Percentiles rank a stretch among this genome's conserved stretches.
Evolutionary conservation across 331 rosid genomes (phyloP).

Genomic region (Pyracantha coccinea): DNA sequence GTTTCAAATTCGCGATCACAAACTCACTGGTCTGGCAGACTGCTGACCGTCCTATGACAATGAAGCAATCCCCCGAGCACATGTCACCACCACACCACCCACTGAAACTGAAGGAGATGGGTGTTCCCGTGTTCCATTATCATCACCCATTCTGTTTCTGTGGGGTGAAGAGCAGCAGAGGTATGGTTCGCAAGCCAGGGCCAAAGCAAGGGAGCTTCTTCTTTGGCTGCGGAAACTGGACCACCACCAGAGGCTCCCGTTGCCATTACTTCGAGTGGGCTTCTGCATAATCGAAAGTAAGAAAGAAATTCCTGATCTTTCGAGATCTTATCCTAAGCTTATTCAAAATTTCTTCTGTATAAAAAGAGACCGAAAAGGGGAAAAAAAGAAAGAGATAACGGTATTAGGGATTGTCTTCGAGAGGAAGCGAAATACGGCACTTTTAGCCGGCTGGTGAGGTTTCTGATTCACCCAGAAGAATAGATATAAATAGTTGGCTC

Average conservation of each 20-base stretch:
- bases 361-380: neutral
- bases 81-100: constrained; percentile 35
- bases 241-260: constrained; percentile 62
- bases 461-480: constrained; percentile 39
- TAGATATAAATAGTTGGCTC: constrained; percentile 45
- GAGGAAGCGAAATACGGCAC: constrained; percentile 25
- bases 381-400: constrained; percentile 9
- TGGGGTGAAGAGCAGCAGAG: constrained; percentile 76
- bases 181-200: constrained; percentile 71
- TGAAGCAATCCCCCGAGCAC: constrained; percentile 50
- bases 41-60: constrained; percentile 17
- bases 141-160: constrained; percentile 62
- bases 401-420: constrained; percentile 40
- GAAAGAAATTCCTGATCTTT: constrained; percentile 15
- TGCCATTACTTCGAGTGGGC: constrained; percentile 95
- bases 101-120: constrained; percentile 42
- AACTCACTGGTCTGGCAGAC: constrained; percentile 36
- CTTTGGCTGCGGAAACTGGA: constrained; percentile 95
- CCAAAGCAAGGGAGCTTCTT: constrained; percentile 75
- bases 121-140: constrained; percentile 39
- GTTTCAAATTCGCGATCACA: constrained; percentile 31
- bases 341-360: constrained; percentile 25
- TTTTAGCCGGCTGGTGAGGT: constrained; percentile 38
- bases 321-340: constrained; percentile 26
- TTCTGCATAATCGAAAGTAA: constrained; percentile 35